Evolutionary conservation across 495 filamentous ascomycete species (phyloP).

Genomic region (Penicillium ochrochloron): DNA sequence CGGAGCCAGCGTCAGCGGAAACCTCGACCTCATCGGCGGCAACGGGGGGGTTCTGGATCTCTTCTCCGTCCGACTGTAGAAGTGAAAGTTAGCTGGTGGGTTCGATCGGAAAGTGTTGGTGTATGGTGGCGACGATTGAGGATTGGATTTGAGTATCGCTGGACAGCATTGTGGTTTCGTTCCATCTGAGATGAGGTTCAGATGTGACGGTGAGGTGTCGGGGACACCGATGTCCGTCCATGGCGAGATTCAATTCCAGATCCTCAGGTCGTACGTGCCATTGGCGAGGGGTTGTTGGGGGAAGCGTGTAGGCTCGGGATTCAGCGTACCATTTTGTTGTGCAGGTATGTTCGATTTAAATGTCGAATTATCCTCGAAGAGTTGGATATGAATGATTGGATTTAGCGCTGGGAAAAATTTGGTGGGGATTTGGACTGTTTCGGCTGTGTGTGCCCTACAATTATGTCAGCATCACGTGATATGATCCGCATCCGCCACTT

Average conservation of each 20-base stretch:
- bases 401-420: constrained; percentile 33
- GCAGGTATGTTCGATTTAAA: constrained; percentile 37
- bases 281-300: not conserved
- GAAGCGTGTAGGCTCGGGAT: not conserved
- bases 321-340: constrained; percentile 50
- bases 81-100: not conserved
- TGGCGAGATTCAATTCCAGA: constrained; percentile 12
- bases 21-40: constrained; percentile 90
- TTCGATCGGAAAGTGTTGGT: not conserved
- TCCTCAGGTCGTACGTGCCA: constrained; percentile 16
- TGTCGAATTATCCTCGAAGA: constrained; percentile 72
- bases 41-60: constrained; percentile 74
- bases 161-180: not conserved
- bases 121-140: not conserved
- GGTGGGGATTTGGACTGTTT: constrained; percentile 34
- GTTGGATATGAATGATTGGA: constrained; percentile 38
- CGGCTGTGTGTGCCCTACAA: constrained; percentile 50
- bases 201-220: constrained; percentile 5
- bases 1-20: constrained; percentile 77
- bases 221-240: constrained; percentile 1
- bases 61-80: constrained; percentile 83
- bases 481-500: not conserved
- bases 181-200: not conserved
- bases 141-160: not conserved
- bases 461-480: constrained; percentile 38